Percentiles rank a stretch among this genome's conserved stretches.
Evolutionary conservation across 2,329 filamentous ascomycete species (phyloP).

Genomic region (Rasamsonia emersonii): DNA sequence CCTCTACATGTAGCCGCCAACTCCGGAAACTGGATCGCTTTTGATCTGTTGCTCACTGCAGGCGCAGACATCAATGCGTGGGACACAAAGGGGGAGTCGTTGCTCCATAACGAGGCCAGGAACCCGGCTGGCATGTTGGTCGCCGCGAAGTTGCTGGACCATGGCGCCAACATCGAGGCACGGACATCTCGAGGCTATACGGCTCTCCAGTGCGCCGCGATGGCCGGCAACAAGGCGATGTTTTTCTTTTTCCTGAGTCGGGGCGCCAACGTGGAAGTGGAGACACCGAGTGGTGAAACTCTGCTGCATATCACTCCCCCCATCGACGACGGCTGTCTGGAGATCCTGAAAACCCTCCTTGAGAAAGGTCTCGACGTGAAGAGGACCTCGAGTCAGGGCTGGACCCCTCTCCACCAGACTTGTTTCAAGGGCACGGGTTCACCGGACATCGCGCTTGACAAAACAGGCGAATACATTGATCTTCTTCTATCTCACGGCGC

Average conservation of each 20-base stretch:
- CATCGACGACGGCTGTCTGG: slow-evolving; percentile 14
- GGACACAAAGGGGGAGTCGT: slow-evolving; percentile 18
- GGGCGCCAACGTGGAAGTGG: slow-evolving; percentile 14
- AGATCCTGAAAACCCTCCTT: slow-evolving; percentile 16
- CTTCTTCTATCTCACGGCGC: slow-evolving; percentile 17
- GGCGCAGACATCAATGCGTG: slow-evolving; percentile 25
- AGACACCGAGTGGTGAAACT: slow-evolving; percentile 20
- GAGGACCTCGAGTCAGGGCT: slow-evolving; percentile 13
- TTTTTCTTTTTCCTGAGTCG: slow-evolving; percentile 14
- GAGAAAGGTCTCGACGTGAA: slow-evolving; percentile 11
- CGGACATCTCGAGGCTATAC: slow-evolving; percentile 20
- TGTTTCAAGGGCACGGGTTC: slow-evolving; percentile 13
- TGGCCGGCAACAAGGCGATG: slow-evolving; percentile 18
- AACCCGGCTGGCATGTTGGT: slow-evolving; percentile 9
- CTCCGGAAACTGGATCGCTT: slow-evolving; percentile 19
- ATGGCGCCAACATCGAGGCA: slow-evolving; percentile 22
- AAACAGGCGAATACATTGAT: slow-evolving; percentile 14
- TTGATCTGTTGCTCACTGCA: slow-evolving; percentile 20
- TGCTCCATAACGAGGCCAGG: slow-evolving; percentile 21
- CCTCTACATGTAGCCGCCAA: slow-evolving; percentile 20
- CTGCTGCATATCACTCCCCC: slow-evolving; percentile 23
- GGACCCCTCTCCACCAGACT: slow-evolving; percentile 19
- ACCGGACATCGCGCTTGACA: slow-evolving; percentile 13
- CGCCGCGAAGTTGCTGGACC: slow-evolving; percentile 15
- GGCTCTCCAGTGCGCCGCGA: slow-evolving; percentile 20